Evolutionary conservation across 2,329 filamentous ascomycete genomes (phyloP), one percentile per base, ranked within the genome.

Genomic region (Monosporascus sp.): DNA sequence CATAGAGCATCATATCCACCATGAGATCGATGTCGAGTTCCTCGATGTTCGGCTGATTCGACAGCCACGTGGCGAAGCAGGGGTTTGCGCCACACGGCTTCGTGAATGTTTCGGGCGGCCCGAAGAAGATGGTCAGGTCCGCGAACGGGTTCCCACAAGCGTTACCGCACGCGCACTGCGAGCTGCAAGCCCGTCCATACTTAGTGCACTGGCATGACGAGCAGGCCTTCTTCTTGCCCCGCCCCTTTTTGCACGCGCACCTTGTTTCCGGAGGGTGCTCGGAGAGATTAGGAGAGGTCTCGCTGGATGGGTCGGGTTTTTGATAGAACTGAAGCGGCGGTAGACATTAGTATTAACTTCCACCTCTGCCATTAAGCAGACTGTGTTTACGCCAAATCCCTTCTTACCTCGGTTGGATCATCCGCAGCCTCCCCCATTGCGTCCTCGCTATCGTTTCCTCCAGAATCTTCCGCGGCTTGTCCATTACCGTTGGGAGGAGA

Each of bases 1-100:
- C 67, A 37, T 67, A 64, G 20, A 68, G 54, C 37, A 69, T 53
- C 59, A 69, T 67, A 49, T 69, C 67, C 22, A 69, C 64, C 65
- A 69, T 68, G 20, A 69, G 53, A 17, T 69, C 67, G 18, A 60
- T 55, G 44, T 69, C 66, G 9, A 69, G 57, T 47, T 69, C 67
- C 46, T 68, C 67, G 36, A 68, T 61, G 41, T 67, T 68, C 15
- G 66, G 66, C 37, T 69, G 67, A 49, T 68, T 67, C 22, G 62
- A 64, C 20, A 69, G 55, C 67, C 67, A 69, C 1, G 65, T 68
- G 25, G 66, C 66, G 46, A 68, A 69, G 53, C 67, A 69, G 4
- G 64, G 54, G 45, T 65, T 68, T 20, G 67, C 62, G 7, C 65
- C 62, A 49, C 67, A 69, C 11, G 64, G 61, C 44, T 64, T 68